Conservation (phyloP, 169 alveolate genomes). For the Plasmodium gaboni region DNA sequence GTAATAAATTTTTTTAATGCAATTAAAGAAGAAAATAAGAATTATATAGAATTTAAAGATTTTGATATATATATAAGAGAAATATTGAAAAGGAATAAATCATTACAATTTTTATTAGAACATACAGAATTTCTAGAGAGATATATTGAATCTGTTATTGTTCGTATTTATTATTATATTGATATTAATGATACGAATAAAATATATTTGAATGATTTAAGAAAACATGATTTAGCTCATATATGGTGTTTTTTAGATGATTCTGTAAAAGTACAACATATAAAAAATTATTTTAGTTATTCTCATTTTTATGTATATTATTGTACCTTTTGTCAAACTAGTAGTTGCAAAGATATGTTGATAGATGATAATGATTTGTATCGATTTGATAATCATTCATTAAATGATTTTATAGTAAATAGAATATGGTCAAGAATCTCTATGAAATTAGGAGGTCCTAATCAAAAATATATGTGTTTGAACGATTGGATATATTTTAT, state of each 20-base stretch:
- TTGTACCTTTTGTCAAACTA: constrained; percentile 74
- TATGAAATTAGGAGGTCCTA: constrained; percentile 70
- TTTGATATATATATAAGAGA: constrained; percentile 66
- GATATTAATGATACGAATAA: constrained; percentile 72
- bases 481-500: constrained; percentile 75
- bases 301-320: constrained; percentile 76
- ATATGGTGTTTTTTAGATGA: constrained; percentile 73
- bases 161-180: constrained; percentile 58
- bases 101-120: constrained; percentile 44
- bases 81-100: constrained; percentile 49
- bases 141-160: constrained; percentile 73
- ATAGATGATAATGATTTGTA: constrained; percentile 72
- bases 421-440: constrained; percentile 69
- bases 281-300: constrained; percentile 55
- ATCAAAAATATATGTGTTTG: constrained; percentile 72
- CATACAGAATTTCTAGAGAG: constrained; percentile 73
- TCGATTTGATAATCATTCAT: constrained; percentile 71
- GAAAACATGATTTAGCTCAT: constrained; percentile 70
- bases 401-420: constrained; percentile 74
- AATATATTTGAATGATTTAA: constrained; percentile 44
- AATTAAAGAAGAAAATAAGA: constrained; percentile 24
- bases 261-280: constrained; percentile 48
- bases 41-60: constrained; percentile 58
- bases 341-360: constrained; percentile 76
- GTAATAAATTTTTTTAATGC: constrained; percentile 68